Evolutionary conservation across 2,329 filamentous ascomycete genomes (phyloP), one percentile per base, ranked within the genome.

Genomic region (Gaeumannomyces sp.): DNA sequence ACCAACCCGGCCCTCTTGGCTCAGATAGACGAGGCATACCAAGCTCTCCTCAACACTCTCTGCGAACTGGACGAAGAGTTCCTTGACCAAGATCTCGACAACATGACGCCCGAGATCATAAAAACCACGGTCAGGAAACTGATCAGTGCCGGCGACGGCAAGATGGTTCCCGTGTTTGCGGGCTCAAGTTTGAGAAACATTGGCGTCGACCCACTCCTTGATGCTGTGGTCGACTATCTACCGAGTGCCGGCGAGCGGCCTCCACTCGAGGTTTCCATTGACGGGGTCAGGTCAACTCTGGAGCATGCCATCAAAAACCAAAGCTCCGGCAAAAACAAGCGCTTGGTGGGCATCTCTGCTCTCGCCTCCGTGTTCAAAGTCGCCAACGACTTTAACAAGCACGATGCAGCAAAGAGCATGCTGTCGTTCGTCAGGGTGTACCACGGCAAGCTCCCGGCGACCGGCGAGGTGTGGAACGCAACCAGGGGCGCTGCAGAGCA

Each of bases 181-280:
- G 94, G 94, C 2, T 93, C 94, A 6, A 97, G 93, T 75, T 93
- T 98, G 76, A 87, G 90, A 58, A 97, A 98, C 69, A 92, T 98
- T 67, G 95, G 95, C 10, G 93, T 98, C 4, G 92, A 97, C 74
- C 92, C 93, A 33, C 81, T 99, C 28, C 84, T 98, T 64, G 93
- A 98, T 74, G 92, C 92, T 53, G 87, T 98, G 16, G 86, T 92
- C 11, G 91, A 97, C 72, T 89, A 97, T 60, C 81, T 98, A 2
- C 95, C 95, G 0, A 91, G 87, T 68, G 95, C 95, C 0, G 78
- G 83, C 1, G 59, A 68, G 65, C 64, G 67, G 31, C 61, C 67
- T 2, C 68, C 69, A 29, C 66, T 70, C 0, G 65, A 67, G 22
- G 68, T 69, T 50, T 66, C 64, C 13, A 28, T 71, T 4, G 89